Percentiles rank a stretch among this genome's conserved stretches.
Conservation (phyloP, 2,329 filamentous ascomycete species). For the Pseudogymnoascus sp. region DNA sequence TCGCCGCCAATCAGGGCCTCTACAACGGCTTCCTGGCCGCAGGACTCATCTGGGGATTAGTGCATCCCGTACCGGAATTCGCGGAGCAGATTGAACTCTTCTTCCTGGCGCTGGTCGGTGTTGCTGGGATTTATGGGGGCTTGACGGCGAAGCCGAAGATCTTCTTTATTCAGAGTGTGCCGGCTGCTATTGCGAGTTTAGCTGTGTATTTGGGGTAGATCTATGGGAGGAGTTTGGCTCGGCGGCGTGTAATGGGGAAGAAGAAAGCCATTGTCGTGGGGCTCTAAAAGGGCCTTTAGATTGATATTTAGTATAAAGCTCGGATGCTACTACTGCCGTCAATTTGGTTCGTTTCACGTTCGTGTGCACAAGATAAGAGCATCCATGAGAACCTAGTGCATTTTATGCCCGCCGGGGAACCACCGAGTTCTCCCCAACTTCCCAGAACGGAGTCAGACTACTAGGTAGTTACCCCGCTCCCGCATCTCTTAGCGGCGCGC, state of each 20-base stretch:
- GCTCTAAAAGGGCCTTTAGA: not conserved
- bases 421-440: not conserved
- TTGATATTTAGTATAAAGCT: not conserved
- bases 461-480: not conserved
- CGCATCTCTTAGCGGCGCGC: not conserved
- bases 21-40: constrained; percentile 46
- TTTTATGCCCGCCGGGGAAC: not conserved
- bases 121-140: constrained; percentile 39
- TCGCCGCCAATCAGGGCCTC: constrained; percentile 43
- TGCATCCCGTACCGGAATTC: constrained; percentile 36
- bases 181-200: constrained; percentile 27
- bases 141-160: constrained; percentile 35
- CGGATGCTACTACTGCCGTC: not conserved
- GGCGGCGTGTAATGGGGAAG: not conserved
- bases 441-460: not conserved
- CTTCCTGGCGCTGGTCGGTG: constrained; percentile 37
- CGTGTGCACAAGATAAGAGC: not conserved
- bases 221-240: not conserved
- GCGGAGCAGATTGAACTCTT: constrained; percentile 38
- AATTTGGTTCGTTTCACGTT: not conserved
- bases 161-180: constrained; percentile 35
- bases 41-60: constrained; percentile 39
- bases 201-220: constrained; percentile 19
- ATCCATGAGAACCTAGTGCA: not conserved
- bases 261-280: not conserved